Evolutionary conservation across 768 basidiomycete genomes (phyloP).

Genomic region (Butyriboletus loyo): DNA sequence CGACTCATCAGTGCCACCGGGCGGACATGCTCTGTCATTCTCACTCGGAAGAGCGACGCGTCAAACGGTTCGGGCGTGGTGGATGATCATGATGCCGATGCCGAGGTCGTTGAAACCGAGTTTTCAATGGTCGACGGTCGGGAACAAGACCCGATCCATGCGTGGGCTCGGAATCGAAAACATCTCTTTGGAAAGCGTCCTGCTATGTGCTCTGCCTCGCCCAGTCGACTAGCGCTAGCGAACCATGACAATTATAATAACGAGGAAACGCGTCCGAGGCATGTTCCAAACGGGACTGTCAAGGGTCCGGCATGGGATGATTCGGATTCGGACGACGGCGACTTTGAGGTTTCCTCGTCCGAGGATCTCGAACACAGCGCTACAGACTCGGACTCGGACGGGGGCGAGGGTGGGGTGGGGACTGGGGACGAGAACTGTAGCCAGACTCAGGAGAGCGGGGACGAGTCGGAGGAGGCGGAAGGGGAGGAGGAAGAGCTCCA

Average conservation of each 20-base stretch:
- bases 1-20: conserved; percentile 61
- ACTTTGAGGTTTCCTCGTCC: conserved; percentile 32
- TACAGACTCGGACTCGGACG: conserved; percentile 36
- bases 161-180: conserved; percentile 61
- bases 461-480: conserved; percentile 39
- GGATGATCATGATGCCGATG: conserved; percentile 30
- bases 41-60: conserved; percentile 36
- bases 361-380: conserved; percentile 47
- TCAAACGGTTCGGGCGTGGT: background rate
- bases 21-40: conserved; percentile 60
- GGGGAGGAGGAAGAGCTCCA: conserved; percentile 46
- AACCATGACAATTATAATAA: too few species aligned
- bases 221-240: background rate
- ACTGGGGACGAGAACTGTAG: conserved; percentile 33
- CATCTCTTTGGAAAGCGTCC: conserved; percentile 50
- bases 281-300: conserved; percentile 11
- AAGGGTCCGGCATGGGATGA: conserved; percentile 33
- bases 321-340: conserved; percentile 34
- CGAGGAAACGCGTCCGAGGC: conserved; percentile 3
- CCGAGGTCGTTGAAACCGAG: conserved; percentile 54
- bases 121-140: conserved; percentile 71
- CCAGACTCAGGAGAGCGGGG: conserved; percentile 34
- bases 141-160: conserved; percentile 61
- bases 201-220: background rate
- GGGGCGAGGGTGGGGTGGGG: conserved; percentile 8